A percentile compares a stretch with the other conserved stretches of the same genome.
These are phyloP conservation scores for Termitomyces sp. DNA, from an alignment of 768 basidiomycete species.

Conservation along the genomic window DNA sequence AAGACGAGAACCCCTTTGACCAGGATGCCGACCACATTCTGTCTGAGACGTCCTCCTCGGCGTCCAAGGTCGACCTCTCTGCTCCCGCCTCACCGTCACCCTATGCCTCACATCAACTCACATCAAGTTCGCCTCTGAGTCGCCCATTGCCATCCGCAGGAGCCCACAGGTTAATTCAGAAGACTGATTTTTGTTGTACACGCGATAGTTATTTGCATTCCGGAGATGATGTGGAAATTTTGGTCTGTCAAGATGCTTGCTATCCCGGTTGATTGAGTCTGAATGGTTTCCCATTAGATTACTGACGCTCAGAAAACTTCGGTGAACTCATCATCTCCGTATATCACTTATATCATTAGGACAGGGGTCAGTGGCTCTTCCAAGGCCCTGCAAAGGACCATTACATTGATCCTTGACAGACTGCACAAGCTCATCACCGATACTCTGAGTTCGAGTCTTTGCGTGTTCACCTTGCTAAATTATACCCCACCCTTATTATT, in stretches of 20 bases:
- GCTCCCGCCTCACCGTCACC: conserved; percentile 54
- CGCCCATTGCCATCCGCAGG: conserved; percentile 54
- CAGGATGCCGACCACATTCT: conserved; percentile 36
- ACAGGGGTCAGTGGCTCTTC: conserved; percentile 58
- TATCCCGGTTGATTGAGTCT: background rate
- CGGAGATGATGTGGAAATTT: conserved; percentile 76
- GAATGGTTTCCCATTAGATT: conserved; percentile 49
- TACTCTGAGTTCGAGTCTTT: conserved; percentile 98
- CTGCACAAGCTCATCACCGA: conserved; percentile 76
- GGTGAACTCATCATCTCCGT: conserved; percentile 79
- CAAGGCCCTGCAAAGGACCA: conserved; percentile 2
- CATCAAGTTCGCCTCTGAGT: conserved; percentile 39
- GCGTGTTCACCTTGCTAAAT: conserved; percentile 71
- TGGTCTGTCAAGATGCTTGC: conserved; percentile 40
- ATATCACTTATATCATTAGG: conserved; percentile 91
- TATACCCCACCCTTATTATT: conserved; percentile 95
- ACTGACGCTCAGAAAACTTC: conserved; percentile 94
- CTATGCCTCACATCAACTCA: conserved; percentile 37
- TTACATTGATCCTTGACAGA: conserved; percentile 37
- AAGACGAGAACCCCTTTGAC: conserved; percentile 68
- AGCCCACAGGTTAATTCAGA: conserved; percentile 50
- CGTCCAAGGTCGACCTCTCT: conserved; percentile 48
- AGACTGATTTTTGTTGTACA: conserved; percentile 74
- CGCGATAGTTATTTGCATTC: conserved; percentile 76
- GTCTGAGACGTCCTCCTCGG: conserved; percentile 47